Conservation (phyloP, 768 basidiomycete species). For the Pulveroboletus frians region DNA sequence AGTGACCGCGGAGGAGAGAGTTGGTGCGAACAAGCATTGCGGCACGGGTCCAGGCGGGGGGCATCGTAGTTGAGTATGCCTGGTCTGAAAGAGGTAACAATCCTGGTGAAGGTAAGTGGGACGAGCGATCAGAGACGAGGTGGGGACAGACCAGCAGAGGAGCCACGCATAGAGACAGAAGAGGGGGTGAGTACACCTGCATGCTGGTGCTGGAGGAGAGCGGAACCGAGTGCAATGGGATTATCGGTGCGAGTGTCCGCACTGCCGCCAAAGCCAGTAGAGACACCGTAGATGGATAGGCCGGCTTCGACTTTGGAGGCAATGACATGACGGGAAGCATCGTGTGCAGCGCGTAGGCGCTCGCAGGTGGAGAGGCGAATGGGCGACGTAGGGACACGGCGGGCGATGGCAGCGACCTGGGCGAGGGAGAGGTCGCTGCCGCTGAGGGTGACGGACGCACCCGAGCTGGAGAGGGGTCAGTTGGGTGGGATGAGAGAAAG, state of each 20-base stretch:
- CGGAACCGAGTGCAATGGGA: slow-evolving; percentile 66
- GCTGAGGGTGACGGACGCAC: slow-evolving; percentile 58
- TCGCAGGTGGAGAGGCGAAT: slow-evolving; percentile 19
- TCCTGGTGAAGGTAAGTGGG: slow-evolving; percentile 1
- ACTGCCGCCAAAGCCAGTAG: slow-evolving; percentile 83
- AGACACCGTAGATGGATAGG: slow-evolving; percentile 77
- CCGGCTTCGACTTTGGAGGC: slow-evolving; percentile 60
- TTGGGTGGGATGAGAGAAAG: not conserved
- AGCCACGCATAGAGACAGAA: slow-evolving; percentile 23
- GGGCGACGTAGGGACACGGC: slow-evolving; percentile 36
- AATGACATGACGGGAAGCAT: slow-evolving; percentile 61
- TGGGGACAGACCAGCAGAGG: slow-evolving; percentile 1
- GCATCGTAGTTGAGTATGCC: slow-evolving; percentile 65
- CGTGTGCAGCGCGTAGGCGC: slow-evolving; percentile 45
- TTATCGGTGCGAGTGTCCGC: slow-evolving; percentile 80
- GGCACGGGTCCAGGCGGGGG: slow-evolving; percentile 82
- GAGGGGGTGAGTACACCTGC: slow-evolving; percentile 63
- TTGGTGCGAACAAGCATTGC: slow-evolving; percentile 87
- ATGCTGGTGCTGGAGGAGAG: slow-evolving; percentile 84
- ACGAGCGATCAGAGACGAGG: too few relatives aligned
- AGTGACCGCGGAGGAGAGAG: slow-evolving; percentile 84
- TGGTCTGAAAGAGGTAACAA: slow-evolving; percentile 68
- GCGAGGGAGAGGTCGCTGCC: slow-evolving; percentile 71
- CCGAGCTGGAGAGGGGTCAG: slow-evolving; percentile 40
- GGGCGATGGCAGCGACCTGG: slow-evolving; percentile 71